Percentiles rank a stretch among this genome's conserved stretches.
phyloP scores from a whole-genome alignment of 1,284 basidiomycete genomes.

The Pisolithus thermaeus region DNA sequence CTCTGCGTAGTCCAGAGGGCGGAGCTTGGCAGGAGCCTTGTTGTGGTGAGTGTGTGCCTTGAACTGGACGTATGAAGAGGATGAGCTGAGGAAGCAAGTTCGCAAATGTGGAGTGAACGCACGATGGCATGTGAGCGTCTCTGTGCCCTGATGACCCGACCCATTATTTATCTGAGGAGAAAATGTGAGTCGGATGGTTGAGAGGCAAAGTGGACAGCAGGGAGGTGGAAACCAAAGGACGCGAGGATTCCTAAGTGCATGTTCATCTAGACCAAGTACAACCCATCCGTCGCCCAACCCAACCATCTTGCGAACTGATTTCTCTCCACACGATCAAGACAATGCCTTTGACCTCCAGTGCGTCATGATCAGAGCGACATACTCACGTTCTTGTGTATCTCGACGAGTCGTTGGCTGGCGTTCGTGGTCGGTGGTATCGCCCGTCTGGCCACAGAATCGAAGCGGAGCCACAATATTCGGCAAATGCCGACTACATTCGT shows the following conservation, averaged over 20 bases:
- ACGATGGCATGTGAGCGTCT: slow-evolving; percentile 84
- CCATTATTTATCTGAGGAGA: slow-evolving; percentile 59
- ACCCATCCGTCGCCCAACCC: slow-evolving; percentile 31
- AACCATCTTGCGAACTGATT: slow-evolving; percentile 8
- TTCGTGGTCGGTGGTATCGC: slow-evolving; percentile 7
- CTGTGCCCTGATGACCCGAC: slow-evolving; percentile 82
- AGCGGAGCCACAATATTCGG: slow-evolving; percentile 12
- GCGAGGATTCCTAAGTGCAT: slow-evolving; percentile 4
- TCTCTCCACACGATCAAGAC: slow-evolving; percentile 5
- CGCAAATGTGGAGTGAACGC: slow-evolving; percentile 31
- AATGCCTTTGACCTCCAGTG: slow-evolving; percentile 2
- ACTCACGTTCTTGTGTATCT: slow-evolving; percentile 50
- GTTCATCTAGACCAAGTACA: slow-evolving; percentile 26
- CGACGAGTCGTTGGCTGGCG: slow-evolving; percentile 30
- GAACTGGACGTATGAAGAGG: slow-evolving; percentile 52
- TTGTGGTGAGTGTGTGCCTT: slow-evolving; percentile 94
- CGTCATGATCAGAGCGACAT: slow-evolving; percentile 15
- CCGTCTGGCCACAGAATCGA: background rate
- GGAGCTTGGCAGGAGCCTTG: slow-evolving; percentile 91
- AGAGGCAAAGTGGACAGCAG: background rate
- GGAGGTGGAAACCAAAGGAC: background rate
- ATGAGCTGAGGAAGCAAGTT: background rate
- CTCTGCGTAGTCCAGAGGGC: slow-evolving; percentile 96
- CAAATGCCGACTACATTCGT: slow-evolving; percentile 1
- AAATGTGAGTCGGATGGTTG: slow-evolving; percentile 26